Evolutionary conservation across 1,139 yeast species (phyloP).

Genomic region (Meyerozyma smithsonii): DNA sequence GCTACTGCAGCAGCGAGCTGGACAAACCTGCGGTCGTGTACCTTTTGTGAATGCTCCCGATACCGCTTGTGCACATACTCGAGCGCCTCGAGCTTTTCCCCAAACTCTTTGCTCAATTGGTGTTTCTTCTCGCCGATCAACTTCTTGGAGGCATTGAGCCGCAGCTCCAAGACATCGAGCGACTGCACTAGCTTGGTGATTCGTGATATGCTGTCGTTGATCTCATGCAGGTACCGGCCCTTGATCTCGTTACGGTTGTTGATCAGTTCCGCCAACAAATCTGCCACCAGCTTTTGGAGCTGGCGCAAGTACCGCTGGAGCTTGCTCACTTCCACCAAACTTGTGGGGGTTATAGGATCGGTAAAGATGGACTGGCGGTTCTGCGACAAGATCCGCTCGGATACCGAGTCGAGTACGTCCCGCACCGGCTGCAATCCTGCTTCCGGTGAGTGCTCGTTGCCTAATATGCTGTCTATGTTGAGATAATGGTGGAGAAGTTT

Average conservation of each 20-base stretch:
- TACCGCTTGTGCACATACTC: conserved; percentile 29
- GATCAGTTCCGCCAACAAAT: conserved; percentile 13
- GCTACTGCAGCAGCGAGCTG: conserved; percentile 22
- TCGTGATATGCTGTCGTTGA: conserved; percentile 24
- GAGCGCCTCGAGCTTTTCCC: conserved; percentile 27
- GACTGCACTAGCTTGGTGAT: conserved; percentile 24
- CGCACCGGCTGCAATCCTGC: conserved; percentile 4
- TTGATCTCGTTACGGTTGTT: conserved; percentile 16
- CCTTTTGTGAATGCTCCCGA: conserved; percentile 20
- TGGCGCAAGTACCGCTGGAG: conserved; percentile 6
- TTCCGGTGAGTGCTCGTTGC: conserved; percentile 6
- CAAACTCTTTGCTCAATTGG: conserved; percentile 23
- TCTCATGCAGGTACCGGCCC: conserved; percentile 20
- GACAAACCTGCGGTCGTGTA: conserved; percentile 24
- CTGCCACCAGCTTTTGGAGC: conserved; percentile 7
- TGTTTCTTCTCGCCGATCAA: conserved; percentile 25
- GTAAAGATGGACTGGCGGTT: conserved; percentile 6
- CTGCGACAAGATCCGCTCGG: conserved; percentile 5
- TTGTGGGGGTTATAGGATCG: conserved; percentile 3
- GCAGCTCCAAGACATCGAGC: conserved; percentile 23
- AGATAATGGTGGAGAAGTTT: conserved; percentile 28
- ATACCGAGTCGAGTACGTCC: neutral
- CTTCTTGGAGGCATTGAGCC: conserved; percentile 22
- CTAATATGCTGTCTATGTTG: conserved; percentile 27
- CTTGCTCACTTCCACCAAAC: conserved; percentile 6